phyloP scores from a whole-genome alignment of 2,329 filamentous ascomycete genomes.

The Penicillium sp. region DNA sequence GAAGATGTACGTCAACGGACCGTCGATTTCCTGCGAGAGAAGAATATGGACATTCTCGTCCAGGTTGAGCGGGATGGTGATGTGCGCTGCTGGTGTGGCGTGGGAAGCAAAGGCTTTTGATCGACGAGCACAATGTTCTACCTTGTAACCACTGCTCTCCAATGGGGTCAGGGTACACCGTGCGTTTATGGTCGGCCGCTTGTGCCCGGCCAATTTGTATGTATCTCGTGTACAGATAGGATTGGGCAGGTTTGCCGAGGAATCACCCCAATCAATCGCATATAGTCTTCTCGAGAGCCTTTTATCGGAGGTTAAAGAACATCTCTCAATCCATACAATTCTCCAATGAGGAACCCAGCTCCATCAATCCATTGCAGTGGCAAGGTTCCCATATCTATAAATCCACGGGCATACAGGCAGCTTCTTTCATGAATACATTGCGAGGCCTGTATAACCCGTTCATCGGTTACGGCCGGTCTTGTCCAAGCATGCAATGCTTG shows the following conservation, averaged over 20 bases:
- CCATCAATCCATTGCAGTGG: not conserved
- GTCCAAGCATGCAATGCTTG: not conserved
- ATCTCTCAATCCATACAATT: not conserved
- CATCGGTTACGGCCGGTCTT: not conserved
- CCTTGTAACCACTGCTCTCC: not conserved
- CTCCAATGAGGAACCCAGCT: not conserved
- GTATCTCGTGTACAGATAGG: slow-evolving; percentile 12
- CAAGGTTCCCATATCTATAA: too few relatives aligned
- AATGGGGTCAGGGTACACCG: not conserved
- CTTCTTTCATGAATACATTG: not conserved
- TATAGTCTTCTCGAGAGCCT: slow-evolving; percentile 2
- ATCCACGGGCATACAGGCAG: slow-evolving; percentile 5
- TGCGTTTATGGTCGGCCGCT: not conserved
- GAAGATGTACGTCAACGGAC: slow-evolving; percentile 83
- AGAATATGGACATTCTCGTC: slow-evolving; percentile 75
- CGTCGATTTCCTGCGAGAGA: slow-evolving; percentile 63
- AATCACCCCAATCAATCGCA: slow-evolving; percentile 6
- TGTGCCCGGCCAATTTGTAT: not conserved
- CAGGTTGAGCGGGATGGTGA: slow-evolving; percentile 87
- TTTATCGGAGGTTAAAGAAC: not conserved
- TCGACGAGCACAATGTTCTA: not conserved
- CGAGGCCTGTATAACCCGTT: slow-evolving; percentile 4
- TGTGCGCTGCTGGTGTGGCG: slow-evolving; percentile 59
- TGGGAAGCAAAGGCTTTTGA: slow-evolving; percentile 38
- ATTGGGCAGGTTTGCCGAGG: slow-evolving; percentile 2